These are phyloP conservation scores for Microstroma glucosiphilum DNA, from an alignment of 1,284 basidiomycete species.

Conservation along the genomic window DNA sequence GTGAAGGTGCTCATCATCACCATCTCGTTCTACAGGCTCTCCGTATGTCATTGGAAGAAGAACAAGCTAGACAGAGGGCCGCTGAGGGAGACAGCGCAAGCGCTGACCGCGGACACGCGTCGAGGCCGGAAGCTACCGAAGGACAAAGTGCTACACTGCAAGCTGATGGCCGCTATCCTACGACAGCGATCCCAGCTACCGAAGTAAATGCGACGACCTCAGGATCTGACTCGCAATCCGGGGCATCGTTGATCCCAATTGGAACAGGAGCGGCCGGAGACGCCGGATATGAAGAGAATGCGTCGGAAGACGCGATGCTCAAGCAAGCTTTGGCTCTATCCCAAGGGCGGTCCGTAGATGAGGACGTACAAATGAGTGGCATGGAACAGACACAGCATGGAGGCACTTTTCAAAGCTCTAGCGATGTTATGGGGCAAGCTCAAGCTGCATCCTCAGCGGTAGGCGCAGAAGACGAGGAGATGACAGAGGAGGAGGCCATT, in stretches of 20 bases:
- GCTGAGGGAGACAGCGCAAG: constrained; percentile 18
- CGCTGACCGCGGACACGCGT: no score
- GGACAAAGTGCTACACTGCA: no score
- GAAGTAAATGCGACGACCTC: constrained; percentile 15
- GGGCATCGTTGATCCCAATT: constrained; percentile 36
- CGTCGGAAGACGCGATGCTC: constrained; percentile 42
- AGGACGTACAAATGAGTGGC: constrained; percentile 36
- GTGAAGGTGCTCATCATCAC: constrained; percentile 6
- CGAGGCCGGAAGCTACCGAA: no score
- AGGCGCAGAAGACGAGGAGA: constrained; percentile 48
- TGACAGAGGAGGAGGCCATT: constrained; percentile 50
- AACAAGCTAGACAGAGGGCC: constrained; percentile 68
- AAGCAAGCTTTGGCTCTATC: constrained; percentile 40
- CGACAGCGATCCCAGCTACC: constrained; percentile 6
- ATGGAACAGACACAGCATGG: constrained; percentile 12
- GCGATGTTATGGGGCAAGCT: no score
- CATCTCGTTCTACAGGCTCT: constrained; percentile 63
- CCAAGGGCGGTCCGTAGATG: constrained; percentile 20
- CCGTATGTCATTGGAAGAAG: constrained; percentile 96
- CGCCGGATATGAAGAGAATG: constrained; percentile 26
- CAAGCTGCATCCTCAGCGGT: constrained; percentile 28
- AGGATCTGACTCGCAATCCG: constrained; percentile 22
- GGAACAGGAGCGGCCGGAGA: constrained; percentile 34
- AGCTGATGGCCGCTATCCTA: no score
- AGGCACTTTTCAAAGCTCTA: no score